Conservation (phyloP, 163 green algal genomes). For the Scenedesmus sp. region DNA sequence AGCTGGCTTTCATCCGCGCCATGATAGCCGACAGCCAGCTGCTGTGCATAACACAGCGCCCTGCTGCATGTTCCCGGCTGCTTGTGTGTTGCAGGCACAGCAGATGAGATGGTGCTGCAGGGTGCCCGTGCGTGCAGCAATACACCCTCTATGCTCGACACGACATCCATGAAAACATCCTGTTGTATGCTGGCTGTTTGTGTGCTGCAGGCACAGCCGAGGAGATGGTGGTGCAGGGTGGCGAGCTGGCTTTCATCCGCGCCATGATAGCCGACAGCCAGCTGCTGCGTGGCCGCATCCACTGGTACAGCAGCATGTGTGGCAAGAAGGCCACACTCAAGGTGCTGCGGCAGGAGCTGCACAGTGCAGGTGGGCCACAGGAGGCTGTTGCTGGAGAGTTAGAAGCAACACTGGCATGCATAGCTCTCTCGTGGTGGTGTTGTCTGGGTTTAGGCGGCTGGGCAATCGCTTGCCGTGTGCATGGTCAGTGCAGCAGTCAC, state of each 20-base stretch:
- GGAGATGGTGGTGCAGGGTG: conserved; percentile 94
- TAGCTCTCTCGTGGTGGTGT: background rate
- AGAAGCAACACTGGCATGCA: background rate
- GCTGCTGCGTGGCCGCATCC: conserved; percentile 62
- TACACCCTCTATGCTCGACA: too few relatives aligned
- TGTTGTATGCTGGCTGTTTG: too few relatives aligned
- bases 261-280: conserved; percentile 91
- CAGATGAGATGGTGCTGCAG: too few relatives aligned
- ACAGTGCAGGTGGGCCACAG: conserved; percentile 38
- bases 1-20: conserved; percentile 87
- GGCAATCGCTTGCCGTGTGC: background rate
- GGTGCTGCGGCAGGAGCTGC: conserved; percentile 67
- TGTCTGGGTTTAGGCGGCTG: background rate
- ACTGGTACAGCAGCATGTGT: conserved; percentile 90
- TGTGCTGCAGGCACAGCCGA: conserved; percentile 67
- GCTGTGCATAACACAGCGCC: conserved; percentile 50
- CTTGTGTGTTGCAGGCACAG: background rate
- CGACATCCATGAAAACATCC: too few relatives aligned
- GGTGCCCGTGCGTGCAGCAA: too few relatives aligned
- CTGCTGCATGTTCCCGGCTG: too few relatives aligned
- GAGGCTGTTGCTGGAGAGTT: background rate
- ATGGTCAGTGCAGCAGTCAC: too few relatives aligned
- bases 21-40: conserved; percentile 91
- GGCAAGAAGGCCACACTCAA: conserved; percentile 84
- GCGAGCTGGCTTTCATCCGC: conserved; percentile 91